phyloP scores from a whole-genome alignment of 352 stramenopile species.

The Paralagenidium karlingii region DNA sequence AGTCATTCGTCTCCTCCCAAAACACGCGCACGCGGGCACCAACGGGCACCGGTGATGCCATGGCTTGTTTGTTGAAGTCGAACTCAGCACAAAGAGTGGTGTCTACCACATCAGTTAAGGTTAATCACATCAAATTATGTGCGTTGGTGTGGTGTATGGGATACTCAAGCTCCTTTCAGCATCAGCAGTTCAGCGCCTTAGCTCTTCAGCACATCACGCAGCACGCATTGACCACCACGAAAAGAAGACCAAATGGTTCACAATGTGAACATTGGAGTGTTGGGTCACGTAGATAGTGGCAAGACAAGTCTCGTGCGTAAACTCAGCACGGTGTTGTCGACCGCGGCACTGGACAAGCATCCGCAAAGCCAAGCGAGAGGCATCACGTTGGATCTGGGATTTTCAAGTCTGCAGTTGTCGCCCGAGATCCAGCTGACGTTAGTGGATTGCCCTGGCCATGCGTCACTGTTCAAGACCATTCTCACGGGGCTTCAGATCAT shows the following conservation, averaged over 20 bases:
- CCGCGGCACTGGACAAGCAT: conserved; percentile 96
- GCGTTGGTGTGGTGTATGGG: too few relatives aligned
- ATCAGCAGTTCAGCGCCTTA: too few relatives aligned
- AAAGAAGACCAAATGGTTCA: too few relatives aligned
- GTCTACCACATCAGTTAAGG: too few relatives aligned
- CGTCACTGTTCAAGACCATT: conserved; percentile 98
- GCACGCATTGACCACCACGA: too few relatives aligned
- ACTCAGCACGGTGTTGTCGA: conserved; percentile 95
- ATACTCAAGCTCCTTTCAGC: too few relatives aligned
- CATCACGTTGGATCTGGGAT: conserved; percentile 98
- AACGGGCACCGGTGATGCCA: too few relatives aligned
- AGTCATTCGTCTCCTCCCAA: conserved; percentile 50
- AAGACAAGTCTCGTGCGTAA: conserved; percentile 96
- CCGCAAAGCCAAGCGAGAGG: conserved; percentile 93
- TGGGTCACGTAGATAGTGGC: conserved; percentile 97
- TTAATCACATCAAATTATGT: too few relatives aligned
- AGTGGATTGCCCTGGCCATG: conserved; percentile 94
- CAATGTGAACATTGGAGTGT: conserved; percentile 98
- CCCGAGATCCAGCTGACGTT: conserved; percentile 89
- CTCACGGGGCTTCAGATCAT: conserved; percentile 98
- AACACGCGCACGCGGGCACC: conserved; percentile 46
- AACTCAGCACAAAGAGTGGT: too few relatives aligned
- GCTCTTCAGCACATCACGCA: too few relatives aligned
- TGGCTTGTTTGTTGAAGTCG: too few relatives aligned
- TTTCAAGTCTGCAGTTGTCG: conserved; percentile 90